Percentiles rank a stretch among this genome's conserved stretches.
These are phyloP conservation scores for Fusarium albidum DNA, from an alignment of 2,329 filamentous ascomycete species.

Conservation along the genomic window DNA sequence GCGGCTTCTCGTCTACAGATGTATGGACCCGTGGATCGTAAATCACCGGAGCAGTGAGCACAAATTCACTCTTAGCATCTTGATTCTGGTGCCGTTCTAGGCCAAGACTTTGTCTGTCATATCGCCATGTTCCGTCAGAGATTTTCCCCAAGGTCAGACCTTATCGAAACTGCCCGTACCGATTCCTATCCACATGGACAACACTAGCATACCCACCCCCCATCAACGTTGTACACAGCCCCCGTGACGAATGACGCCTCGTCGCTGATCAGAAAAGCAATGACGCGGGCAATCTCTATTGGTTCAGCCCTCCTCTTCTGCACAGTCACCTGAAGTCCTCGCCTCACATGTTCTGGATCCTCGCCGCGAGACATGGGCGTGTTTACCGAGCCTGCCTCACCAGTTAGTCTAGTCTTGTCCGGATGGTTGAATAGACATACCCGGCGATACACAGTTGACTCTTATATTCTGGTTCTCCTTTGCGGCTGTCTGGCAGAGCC, in stretches of 20 bases:
- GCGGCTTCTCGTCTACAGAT: no score
- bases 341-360: conserved; percentile 17
- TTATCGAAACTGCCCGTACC: no score
- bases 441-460: conserved; percentile 28
- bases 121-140: no score
- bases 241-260: conserved; percentile 38
- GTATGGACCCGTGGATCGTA: no score
- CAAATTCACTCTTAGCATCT: no score
- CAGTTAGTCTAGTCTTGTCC: neutral
- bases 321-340: conserved; percentile 13
- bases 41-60: no score
- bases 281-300: conserved; percentile 22
- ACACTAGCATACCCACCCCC: conserved; percentile 41
- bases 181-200: no score
- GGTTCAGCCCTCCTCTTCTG: conserved; percentile 26
- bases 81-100: no score
- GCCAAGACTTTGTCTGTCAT: no score
- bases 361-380: conserved; percentile 29
- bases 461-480: conserved; percentile 33
- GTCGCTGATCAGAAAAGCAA: conserved; percentile 37
- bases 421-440: neutral
- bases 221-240: conserved; percentile 50
- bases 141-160: no score
- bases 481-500: conserved; percentile 42
- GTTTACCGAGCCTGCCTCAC: conserved; percentile 18